Conservation (phyloP, 306 rosid genomes). For the Senna siamea region DNA sequence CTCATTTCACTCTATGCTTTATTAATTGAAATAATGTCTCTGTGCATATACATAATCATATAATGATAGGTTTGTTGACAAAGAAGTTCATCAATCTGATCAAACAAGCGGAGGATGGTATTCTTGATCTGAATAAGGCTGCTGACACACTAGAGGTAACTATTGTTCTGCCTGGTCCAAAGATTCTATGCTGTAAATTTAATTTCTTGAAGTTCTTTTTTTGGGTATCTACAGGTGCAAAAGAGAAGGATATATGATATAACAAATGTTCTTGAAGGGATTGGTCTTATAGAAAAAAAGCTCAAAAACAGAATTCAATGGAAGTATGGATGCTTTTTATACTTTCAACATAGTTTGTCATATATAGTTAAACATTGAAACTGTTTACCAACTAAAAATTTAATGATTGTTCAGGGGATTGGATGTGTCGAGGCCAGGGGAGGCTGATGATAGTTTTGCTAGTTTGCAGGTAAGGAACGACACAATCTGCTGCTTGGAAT, state of each 20-base stretch:
- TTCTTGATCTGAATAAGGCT: constrained; percentile 81
- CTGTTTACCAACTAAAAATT: constrained; percentile 31
- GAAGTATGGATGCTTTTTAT: constrained; percentile 69
- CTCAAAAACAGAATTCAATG: constrained; percentile 97
- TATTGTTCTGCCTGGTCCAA: constrained; percentile 33
- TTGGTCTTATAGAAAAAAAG: constrained; percentile 97
- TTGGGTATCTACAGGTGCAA: constrained; percentile 69
- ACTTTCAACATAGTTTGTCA: constrained; percentile 21
- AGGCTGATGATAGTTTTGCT: constrained; percentile 71
- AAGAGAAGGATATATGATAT: constrained; percentile 97
- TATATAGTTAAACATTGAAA: constrained; percentile 35
- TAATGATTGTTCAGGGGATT: constrained; percentile 72
- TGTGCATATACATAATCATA: constrained; percentile 7
- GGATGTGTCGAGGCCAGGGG: constrained; percentile 84
- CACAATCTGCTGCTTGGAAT: constrained; percentile 37
- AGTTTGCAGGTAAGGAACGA: constrained; percentile 74
- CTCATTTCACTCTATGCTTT: constrained; percentile 24
- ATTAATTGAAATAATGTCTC: constrained; percentile 18
- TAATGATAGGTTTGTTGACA: constrained; percentile 78
- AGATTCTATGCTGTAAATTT: constrained; percentile 37
- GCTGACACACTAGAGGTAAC: constrained; percentile 94
- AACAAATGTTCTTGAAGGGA: constrained; percentile 98
- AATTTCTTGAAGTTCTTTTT: constrained; percentile 38
- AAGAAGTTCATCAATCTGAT: constrained; percentile 92
- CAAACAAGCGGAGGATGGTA: constrained; percentile 85